Evolutionary conservation across 2,329 filamentous ascomycete genomes (phyloP), one percentile per base, ranked within the genome.

Genomic region (Rutstroemia sp.): DNA sequence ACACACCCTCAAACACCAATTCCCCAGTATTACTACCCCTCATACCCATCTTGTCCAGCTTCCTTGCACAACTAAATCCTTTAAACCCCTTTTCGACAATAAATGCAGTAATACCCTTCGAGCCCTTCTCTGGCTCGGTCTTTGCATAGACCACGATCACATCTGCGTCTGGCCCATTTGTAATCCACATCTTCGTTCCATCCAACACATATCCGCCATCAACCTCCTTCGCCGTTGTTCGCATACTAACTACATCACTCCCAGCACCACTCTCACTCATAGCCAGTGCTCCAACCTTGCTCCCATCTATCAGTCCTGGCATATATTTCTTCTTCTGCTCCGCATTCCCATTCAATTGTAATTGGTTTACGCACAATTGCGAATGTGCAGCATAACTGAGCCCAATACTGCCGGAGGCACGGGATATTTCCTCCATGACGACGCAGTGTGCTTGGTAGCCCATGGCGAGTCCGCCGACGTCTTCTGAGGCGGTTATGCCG

Each of bases 11-110:
- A 64, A 97, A 95, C 56, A 92, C 81, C 23, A 97, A 81, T 73
- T 97, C 94, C 66, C 94, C 94, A 0, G 94, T 97, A 74, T 96
- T 96, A 64, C 88, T 94, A 58, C 94, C 94, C 57, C 94, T 83
- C 94, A 99, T 99, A 64, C 94, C 94, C 72, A 99, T 87, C 76
- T 99, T 97, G 78, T 97, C 92, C 18, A 97, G 83, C 74, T 97
- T 97, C 60, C 90, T 81, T 6, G 90, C 85, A 66, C 90, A 92
- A 61, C 84, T 87, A 76, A 96, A 97, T 45, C 94, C 92, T 39
- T 83, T 74, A 38, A 80, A 76, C 9, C 72, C 67, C 54, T 77
- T 79, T 64, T 95, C 86, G 41, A 97, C 88, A 37, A 99, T 79
- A 74, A 97, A 96, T 7, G 92, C 92, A 0, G 92, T 96, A 71